Evolutionary conservation across 345 rosid species (phyloP), one percentile per base, ranked within the genome.

Genomic region (Raphanus raphanistrum): DNA sequence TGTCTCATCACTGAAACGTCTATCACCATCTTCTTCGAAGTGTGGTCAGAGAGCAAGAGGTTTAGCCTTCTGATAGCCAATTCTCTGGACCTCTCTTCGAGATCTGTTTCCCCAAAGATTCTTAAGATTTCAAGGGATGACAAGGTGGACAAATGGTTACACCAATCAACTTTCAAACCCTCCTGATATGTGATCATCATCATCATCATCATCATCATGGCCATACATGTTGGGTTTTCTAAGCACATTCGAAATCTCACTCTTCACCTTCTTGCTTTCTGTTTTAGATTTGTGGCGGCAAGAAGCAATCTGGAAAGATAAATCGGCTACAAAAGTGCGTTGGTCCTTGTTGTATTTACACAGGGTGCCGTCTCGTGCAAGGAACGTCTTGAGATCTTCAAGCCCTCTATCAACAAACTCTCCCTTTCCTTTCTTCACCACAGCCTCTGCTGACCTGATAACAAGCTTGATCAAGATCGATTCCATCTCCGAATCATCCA

Each of bases 1-100:
- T 61, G 0, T 60, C 25, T 76, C 11, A 68, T 43, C 69, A 28
- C 79, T 62, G 63, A 33, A 8, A 33, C 3, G 8, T 76, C 26
- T 15, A 75, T 41, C 8, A 10, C 0, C 72, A 8, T 10, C 4
- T 66, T 43, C 43, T 2, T 31, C 3, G 21, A 10, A 59, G 2
- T 61, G 79, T 76, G 74, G 5, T 48, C 17, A 48, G 63, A 60
- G 13, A 69, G 63, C 11, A 50, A 2, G 0, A n/a, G 29, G 8
- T 62, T 26, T 11, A 76, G 63, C 9, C 28, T 8, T 50, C 31
- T 69, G 6, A 76, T 33, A 1, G 80, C 75, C 1, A 58, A 1
- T 1, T 58, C 79, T 41, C 31, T 38, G 3, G 33, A 57, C 31
- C 33, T 12, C 13, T 17, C 66, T 10, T 59, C 27, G 13, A 67